These are phyloP conservation scores for Mycena amicta DNA, from an alignment of 768 basidiomycete genomes.

Conservation along the genomic window DNA sequence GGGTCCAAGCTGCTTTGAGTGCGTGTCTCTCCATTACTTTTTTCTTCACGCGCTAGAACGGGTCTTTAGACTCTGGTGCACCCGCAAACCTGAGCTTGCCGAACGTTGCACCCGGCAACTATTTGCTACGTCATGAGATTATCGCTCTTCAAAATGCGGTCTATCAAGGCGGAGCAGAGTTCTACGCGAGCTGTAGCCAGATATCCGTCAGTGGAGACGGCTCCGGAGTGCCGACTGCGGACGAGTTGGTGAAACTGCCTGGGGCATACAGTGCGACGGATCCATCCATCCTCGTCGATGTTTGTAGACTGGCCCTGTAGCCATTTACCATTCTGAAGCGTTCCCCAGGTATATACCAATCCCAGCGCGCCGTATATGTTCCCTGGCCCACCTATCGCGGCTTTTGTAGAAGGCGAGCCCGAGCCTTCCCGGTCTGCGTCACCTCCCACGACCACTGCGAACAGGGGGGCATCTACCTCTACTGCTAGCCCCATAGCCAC, in stretches of 20 bases:
- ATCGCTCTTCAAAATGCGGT: slow-evolving; percentile 72
- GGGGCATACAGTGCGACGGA: slow-evolving; percentile 74
- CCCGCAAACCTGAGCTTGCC: slow-evolving; percentile 49
- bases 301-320: too few species aligned
- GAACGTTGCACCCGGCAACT: slow-evolving; percentile 66
- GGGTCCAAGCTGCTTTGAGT: slow-evolving; percentile 61
- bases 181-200: slow-evolving; percentile 75
- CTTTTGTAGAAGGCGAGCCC: slow-evolving; percentile 27
- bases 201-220: slow-evolving; percentile 57
- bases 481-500: neutral
- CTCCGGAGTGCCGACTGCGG: slow-evolving; percentile 45
- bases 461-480: neutral
- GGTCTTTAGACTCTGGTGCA: slow-evolving; percentile 29
- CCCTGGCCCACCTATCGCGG: slow-evolving; percentile 41
- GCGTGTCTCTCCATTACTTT: slow-evolving; percentile 24
- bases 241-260: slow-evolving; percentile 65
- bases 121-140: slow-evolving; percentile 79
- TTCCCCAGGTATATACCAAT: slow-evolving; percentile 23
- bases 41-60: slow-evolving; percentile 24
- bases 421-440: neutral
- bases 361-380: slow-evolving; percentile 30
- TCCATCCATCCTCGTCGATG: slow-evolving; percentile 66
- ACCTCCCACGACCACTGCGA: neutral
- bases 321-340: too few species aligned
- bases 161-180: slow-evolving; percentile 68